Conservation (phyloP, 305 asterid genomes). For the Petunia hybrid region DNA sequence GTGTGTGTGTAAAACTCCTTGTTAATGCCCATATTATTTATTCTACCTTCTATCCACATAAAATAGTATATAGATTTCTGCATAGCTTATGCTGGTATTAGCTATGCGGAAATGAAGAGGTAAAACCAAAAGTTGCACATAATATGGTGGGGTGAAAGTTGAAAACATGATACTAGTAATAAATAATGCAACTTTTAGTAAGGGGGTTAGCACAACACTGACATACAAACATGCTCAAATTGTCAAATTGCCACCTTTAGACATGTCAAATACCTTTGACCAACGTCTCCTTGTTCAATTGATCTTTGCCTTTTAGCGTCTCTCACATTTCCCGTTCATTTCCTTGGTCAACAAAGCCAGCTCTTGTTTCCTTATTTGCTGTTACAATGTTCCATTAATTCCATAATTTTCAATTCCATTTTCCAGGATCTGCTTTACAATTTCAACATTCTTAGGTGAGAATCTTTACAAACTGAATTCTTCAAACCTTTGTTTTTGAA, state of each 20-base stretch:
- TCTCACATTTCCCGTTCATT: slow-evolving; percentile 1
- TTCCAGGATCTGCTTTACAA: neutral
- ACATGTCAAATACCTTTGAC: neutral
- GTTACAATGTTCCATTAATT: neutral
- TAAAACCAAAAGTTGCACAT: too few relatives aligned
- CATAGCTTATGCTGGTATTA: too few relatives aligned
- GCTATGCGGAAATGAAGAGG: too few relatives aligned
- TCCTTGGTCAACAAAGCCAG: slow-evolving; percentile 7
- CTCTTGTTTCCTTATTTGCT: neutral
- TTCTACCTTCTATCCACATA: too few relatives aligned
- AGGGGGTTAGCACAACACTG: too few relatives aligned
- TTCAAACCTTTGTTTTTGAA: neutral
- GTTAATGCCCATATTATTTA: too few relatives aligned
- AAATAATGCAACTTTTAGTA: too few relatives aligned
- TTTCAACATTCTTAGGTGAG: slow-evolving; percentile 12
- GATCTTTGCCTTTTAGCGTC: neutral
- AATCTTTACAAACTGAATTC: neutral
- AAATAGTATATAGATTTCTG: too few relatives aligned
- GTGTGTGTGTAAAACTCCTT: too few relatives aligned
- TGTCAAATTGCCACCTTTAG: slow-evolving; percentile 5
- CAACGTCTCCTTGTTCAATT: neutral
- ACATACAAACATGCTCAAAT: neutral
- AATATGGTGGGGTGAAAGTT: too few relatives aligned
- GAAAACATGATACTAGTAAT: too few relatives aligned
- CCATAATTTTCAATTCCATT: neutral